Evolutionary conservation across 192 early-diverging fungal species (phyloP), one percentile per base, ranked within the genome.

Genomic region (Jimgerdemannia lactiflua): DNA sequence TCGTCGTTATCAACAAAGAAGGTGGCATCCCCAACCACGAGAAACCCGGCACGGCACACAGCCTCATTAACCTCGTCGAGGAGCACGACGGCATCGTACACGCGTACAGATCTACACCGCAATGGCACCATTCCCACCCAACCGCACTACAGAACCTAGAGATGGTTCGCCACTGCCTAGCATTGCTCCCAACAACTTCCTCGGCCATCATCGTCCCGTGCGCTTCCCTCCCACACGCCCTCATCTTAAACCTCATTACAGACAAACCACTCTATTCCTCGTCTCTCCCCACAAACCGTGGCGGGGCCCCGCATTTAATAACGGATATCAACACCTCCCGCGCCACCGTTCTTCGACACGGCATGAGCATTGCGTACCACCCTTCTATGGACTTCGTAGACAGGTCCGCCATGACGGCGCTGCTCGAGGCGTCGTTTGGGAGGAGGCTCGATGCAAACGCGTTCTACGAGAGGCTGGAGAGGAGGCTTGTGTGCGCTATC

Each of bases 61-160:
- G 93, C 70, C 89, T 97, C 59, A 84, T 96, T 43, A 97, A 96
- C 71, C 85, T 96, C 10, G 86, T 91, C 75, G 92, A 94, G 70
- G 95, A 96, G 78, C 93, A 89, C 72, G 79, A 75, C 7, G 74
- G 82, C 3, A 86, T 96, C 18, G 64, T 83, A 0, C 66, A 76
- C 3, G 75, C 59, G 0, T 88, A 86, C 72, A 20, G 78, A 29
- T 54, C 70, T 2, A 75, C 80, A 59, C 70, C 73, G 9, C n/a
- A 67, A 39, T 80, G 79, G 83, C 74, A 84, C 17, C 42, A 74
- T 0, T 43, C 80, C 3, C 77, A 83, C 66, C 82, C 78, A 41
- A 75, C 39, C 4, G 84, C 88, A 42, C 42, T 85, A 4, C 73
- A 83, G 9, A 85, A 89, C 40, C 81, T 95, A 6, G 72, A 85